Base-by-base conservation (phyloP, 371 early-diverging fungal species). In the Mortierella sp. region DNA sequence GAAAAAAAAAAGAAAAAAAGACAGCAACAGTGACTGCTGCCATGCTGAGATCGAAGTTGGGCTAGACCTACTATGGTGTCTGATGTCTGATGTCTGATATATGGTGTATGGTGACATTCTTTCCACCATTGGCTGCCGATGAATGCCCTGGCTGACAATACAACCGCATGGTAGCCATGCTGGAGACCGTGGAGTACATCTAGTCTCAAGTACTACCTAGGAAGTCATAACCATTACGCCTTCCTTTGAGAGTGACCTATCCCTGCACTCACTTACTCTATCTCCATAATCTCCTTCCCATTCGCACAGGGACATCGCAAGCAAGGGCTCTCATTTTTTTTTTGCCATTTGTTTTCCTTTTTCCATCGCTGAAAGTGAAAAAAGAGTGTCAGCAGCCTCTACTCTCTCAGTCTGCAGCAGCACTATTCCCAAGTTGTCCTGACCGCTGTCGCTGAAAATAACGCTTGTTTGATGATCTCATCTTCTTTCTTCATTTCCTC, bases 351-450 rank as follows among this genome's bases (percentile, higher is more conserved):
- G 18, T 8, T 68, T 38, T 46, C 48, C 14, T 46, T 68, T 68
- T 68, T 1, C 4, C 68, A 41, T 68, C 38, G 68, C 68, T 41
- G 68, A 41, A 68, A 41, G 68, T 38, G 68, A 68, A 68, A 68
- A 38, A 68, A 68, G 68, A 41, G 68, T 68, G 68, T 38, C 68
- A 68, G 68, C 68, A 68, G 68, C 68, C 41, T 41, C 68, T 65
- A 5, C 4, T 60, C 60, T 3, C 14, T 35, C 11, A 7, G 8
- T 6, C 41, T 21, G 63, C 10, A n/a, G 55, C 55, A 55, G 11
- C 11, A 41, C 32, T 58, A 60, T n/a, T 60, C 32, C 27, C 60
- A 32, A 60, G 60, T 60, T 65, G 65, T 65, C 65, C 65, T 65
- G 38, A 65, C 38, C 65, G 21, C 65, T 38, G 65, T 35, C 5